Evolutionary conservation across 495 filamentous ascomycete species (phyloP).

Genomic region (Sphaerosporella brunnea): DNA sequence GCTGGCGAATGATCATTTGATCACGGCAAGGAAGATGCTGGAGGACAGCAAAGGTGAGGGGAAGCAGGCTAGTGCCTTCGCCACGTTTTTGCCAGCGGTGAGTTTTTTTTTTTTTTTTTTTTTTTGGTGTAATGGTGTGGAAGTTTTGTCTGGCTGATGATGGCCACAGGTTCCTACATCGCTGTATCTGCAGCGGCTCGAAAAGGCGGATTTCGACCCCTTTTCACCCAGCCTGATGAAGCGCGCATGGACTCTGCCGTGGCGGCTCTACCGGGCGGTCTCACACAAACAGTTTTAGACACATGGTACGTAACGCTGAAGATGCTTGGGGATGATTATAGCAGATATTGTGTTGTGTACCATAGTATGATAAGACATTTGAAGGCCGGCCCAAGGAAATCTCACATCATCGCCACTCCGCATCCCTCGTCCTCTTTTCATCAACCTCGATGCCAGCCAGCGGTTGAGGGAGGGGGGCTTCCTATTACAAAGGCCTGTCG

Average conservation of each 20-base stretch:
- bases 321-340: too few species aligned
- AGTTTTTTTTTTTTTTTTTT: not conserved
- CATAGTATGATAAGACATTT: not conserved
- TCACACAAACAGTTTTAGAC: conserved; percentile 31
- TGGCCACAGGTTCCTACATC: conserved; percentile 42
- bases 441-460: too few species aligned
- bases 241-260: conserved; percentile 76
- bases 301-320: too few species aligned
- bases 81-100: conserved; percentile 19
- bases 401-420: too few species aligned
- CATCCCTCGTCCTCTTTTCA: too few species aligned
- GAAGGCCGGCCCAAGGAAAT: not conserved
- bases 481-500: too few species aligned
- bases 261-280: conserved; percentile 60
- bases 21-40: conserved; percentile 84
- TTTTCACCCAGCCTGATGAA: conserved; percentile 46
- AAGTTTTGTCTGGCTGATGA: conserved; percentile 9
- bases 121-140: too few species aligned
- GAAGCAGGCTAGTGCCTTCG: conserved; percentile 58
- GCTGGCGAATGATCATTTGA: conserved; percentile 81
- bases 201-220: conserved; percentile 68
- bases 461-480: too few species aligned
- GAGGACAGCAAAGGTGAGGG: conserved; percentile 52
- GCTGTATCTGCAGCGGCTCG: conserved; percentile 58
- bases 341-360: too few species aligned